These are phyloP conservation scores for Melaleuca quinquenervia DNA, from an alignment of 345 rosid species.

Conservation along the genomic window DNA sequence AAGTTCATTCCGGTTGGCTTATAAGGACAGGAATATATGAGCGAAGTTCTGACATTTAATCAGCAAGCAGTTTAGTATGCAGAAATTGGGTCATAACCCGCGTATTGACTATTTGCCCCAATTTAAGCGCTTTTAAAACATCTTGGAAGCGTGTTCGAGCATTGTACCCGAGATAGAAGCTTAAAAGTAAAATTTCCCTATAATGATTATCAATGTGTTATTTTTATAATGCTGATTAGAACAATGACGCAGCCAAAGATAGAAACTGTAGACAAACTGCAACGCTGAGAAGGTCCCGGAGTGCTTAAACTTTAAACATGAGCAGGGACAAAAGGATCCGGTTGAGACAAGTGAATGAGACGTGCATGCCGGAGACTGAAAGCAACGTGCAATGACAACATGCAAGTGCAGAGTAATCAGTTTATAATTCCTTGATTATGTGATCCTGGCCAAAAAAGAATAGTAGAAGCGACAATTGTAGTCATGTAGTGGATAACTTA, in stretches of 20 bases:
- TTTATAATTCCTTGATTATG: background rate
- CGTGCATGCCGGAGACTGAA: background rate
- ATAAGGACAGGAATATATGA: background rate
- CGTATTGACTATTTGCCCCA: background rate
- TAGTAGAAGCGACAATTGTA: background rate
- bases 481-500: background rate
- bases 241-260: background rate
- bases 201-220: background rate
- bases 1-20: background rate
- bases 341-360: background rate
- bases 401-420: background rate
- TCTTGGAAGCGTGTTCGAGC: fast-evolving
- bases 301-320: background rate
- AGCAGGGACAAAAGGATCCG: background rate
- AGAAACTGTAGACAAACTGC: background rate
- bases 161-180: background rate
- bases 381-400: constrained; percentile 3
- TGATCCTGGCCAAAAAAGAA: background rate
- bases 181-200: too few relatives aligned
- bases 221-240: background rate
- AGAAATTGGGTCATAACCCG: background rate
- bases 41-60: background rate
- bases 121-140: background rate
- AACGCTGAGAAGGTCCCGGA: background rate
- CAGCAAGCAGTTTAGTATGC: background rate